Conservation (phyloP, 2,329 filamentous ascomycete species). For the Acephala macrosclerotiorum region DNA sequence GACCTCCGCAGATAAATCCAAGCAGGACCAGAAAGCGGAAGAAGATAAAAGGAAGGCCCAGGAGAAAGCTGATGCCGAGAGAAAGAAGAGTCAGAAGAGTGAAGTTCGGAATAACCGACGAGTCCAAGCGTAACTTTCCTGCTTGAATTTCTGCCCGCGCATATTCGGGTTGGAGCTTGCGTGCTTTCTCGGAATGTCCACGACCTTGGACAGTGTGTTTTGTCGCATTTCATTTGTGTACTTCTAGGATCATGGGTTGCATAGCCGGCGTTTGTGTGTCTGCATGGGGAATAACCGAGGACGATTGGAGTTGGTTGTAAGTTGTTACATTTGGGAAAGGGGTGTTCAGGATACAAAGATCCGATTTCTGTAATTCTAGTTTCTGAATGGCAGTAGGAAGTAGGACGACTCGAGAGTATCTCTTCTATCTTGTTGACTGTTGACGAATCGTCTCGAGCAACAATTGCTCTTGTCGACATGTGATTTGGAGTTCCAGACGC, state of each 20-base stretch:
- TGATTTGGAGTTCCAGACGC: not conserved
- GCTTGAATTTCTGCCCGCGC: not conserved
- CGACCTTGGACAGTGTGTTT: not conserved
- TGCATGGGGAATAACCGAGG: not conserved
- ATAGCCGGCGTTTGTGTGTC: not conserved
- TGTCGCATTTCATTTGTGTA: not conserved
- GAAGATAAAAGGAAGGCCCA: not conserved
- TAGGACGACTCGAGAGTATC: not conserved
- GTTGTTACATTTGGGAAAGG: not conserved
- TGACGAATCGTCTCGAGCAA: too few relatives aligned
- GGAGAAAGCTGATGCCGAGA: not conserved
- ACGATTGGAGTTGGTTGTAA: not conserved
- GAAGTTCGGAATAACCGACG: not conserved
- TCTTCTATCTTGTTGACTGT: not conserved
- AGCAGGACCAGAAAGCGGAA: not conserved
- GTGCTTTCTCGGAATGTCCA: not conserved
- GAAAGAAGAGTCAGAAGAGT: conserved; percentile 1
- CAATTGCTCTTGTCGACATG: not conserved
- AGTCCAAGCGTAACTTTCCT: not conserved
- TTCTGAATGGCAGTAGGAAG: not conserved
- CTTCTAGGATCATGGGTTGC: not conserved
- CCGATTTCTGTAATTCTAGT: not conserved
- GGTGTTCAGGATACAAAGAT: conserved; percentile 1
- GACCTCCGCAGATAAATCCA: not conserved
- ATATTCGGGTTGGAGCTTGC: not conserved